These are phyloP conservation scores for Neoascochyta sp. DNA, from an alignment of 2,329 filamentous ascomycete genomes.

Conservation along the genomic window DNA sequence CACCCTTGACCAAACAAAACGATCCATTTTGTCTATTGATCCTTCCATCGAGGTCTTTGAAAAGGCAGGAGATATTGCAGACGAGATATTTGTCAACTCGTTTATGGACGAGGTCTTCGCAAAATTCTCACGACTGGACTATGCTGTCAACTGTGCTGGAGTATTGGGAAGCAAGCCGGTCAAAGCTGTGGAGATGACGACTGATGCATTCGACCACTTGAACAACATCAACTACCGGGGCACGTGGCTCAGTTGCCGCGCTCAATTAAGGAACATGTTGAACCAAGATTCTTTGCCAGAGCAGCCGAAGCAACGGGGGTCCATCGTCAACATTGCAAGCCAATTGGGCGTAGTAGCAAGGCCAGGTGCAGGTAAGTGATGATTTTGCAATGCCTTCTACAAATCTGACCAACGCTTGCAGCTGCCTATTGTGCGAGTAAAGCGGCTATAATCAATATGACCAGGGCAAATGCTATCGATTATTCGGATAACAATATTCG, in stretches of 20 bases:
- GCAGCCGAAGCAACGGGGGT: conserved; percentile 34
- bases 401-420: conserved; percentile 20
- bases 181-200: conserved; percentile 47
- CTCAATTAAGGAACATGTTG: conserved; percentile 51
- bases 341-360: conserved; percentile 46
- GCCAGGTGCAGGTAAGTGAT: conserved; percentile 19
- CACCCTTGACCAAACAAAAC: conserved; percentile 36
- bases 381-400: background rate
- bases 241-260: conserved; percentile 54
- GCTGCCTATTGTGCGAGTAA: conserved; percentile 58
- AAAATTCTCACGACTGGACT: conserved; percentile 51
- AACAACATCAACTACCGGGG: conserved; percentile 57
- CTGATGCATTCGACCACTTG: conserved; percentile 51
- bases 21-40: conserved; percentile 18
- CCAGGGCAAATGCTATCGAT: conserved; percentile 54
- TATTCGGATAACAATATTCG: conserved; percentile 51
- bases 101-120: conserved; percentile 38
- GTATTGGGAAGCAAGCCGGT: conserved; percentile 44
- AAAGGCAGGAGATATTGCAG: conserved; percentile 49
- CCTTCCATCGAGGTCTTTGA: conserved; percentile 31
- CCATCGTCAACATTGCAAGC: conserved; percentile 55
- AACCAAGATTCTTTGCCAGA: conserved; percentile 48
- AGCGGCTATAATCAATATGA: conserved; percentile 57
- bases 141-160: conserved; percentile 55
- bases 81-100: conserved; percentile 45